Conservation (phyloP, 2,329 filamentous ascomycete genomes). For the Colletotrichum sp. region DNA sequence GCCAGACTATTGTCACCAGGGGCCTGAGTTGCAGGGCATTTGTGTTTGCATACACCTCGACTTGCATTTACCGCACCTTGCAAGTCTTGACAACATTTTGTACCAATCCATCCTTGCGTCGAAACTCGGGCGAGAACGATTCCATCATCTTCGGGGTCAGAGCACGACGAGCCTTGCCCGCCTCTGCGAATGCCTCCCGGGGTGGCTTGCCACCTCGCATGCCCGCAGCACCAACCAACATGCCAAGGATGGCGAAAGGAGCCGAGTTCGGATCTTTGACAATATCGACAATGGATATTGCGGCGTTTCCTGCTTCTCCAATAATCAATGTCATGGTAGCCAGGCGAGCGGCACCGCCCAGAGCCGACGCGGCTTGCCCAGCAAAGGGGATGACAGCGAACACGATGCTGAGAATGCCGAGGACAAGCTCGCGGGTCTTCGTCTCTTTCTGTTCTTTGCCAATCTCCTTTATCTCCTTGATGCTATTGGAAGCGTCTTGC, state of each 20-base stretch:
- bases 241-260: slow-evolving; percentile 29
- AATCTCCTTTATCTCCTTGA: slow-evolving; percentile 29
- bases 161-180: background rate
- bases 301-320: slow-evolving; percentile 25
- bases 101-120: background rate
- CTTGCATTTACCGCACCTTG: background rate
- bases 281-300: slow-evolving; percentile 26
- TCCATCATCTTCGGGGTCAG: background rate
- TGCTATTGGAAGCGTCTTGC: slow-evolving; percentile 28
- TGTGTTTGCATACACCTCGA: background rate
- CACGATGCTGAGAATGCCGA: slow-evolving; percentile 45
- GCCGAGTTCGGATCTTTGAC: slow-evolving; percentile 27
- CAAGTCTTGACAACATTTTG: background rate
- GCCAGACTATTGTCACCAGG: background rate
- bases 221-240: slow-evolving; percentile 18
- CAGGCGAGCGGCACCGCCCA: slow-evolving; percentile 14
- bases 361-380: slow-evolving; percentile 47
- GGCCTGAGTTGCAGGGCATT: background rate
- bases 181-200: background rate
- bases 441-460: slow-evolving; percentile 24
- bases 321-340: slow-evolving; percentile 21
- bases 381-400: slow-evolving; percentile 56
- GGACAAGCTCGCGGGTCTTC: slow-evolving; percentile 26
- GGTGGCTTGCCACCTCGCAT: background rate
- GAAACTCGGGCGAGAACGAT: background rate